Conservation (phyloP, 768 basidiomycete genomes). For the Pleurotus ostreatus region DNA sequence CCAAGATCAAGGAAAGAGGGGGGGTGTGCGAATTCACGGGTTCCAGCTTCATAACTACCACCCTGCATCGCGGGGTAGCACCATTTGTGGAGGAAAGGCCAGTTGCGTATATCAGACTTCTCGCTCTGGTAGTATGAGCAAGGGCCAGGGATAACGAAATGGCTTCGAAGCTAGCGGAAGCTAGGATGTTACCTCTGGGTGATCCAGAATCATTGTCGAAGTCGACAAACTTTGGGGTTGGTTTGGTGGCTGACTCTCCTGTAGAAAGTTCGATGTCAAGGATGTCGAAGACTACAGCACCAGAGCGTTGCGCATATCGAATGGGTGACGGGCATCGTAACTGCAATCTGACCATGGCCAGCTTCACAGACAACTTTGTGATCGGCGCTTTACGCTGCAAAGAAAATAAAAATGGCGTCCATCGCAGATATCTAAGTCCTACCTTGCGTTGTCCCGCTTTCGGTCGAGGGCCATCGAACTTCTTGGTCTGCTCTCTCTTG, state of each 20-base stretch:
- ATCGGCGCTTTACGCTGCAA: constrained; percentile 8
- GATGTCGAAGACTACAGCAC: constrained; percentile 62
- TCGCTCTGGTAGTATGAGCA: constrained; percentile 34
- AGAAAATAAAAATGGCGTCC: background rate
- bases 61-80: constrained; percentile 26
- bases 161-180: constrained; percentile 39
- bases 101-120: constrained; percentile 48
- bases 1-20: constrained; percentile 27
- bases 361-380: constrained; percentile 26
- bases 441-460: too few relatives aligned
- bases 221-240: constrained; percentile 24
- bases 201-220: constrained; percentile 6
- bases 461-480: too few relatives aligned
- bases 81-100: constrained; percentile 24
- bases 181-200: constrained; percentile 19
- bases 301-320: constrained; percentile 49
- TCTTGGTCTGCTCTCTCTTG: too few relatives aligned
- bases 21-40: constrained; percentile 5
- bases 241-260: constrained; percentile 19
- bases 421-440: too few relatives aligned
- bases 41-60: constrained; percentile 27
- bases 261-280: constrained; percentile 44
- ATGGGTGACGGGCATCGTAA: constrained; percentile 62
- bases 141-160: constrained; percentile 47
- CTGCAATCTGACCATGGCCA: constrained; percentile 63